Conservation (phyloP, 352 stramenopile species). For the Blastocystis sp. region DNA sequence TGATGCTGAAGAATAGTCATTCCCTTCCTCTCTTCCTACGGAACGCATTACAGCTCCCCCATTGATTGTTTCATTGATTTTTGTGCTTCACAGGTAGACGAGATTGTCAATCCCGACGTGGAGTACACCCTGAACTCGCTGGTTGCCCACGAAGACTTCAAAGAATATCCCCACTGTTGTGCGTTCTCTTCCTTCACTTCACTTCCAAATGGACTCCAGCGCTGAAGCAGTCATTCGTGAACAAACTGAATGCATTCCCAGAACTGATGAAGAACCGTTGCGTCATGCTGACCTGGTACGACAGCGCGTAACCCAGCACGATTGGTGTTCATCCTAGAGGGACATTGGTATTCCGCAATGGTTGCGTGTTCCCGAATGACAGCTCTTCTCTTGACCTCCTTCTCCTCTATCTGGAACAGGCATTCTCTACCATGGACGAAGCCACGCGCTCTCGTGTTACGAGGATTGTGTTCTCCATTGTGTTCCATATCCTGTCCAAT, state of each 20-base stretch:
- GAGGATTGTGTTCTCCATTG: neutral
- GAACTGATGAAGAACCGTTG: neutral
- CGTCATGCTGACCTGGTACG: conserved; percentile 23
- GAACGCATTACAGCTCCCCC: neutral
- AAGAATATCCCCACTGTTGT: neutral
- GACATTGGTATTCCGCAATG: neutral
- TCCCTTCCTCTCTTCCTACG: neutral
- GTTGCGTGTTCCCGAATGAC: neutral
- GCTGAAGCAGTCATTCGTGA: neutral
- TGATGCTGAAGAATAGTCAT: neutral
- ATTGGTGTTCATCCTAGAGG: neutral
- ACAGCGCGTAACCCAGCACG: neutral
- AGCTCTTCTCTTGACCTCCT: neutral
- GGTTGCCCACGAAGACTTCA: neutral
- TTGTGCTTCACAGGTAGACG: neutral
- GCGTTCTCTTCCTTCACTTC: neutral
- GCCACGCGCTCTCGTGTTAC: neutral
- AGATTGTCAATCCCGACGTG: neutral
- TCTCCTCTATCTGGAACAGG: conserved; percentile 10
- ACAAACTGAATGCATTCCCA: neutral
- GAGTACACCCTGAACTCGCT: neutral
- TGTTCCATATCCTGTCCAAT: neutral
- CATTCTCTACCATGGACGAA: neutral
- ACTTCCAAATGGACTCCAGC: neutral
- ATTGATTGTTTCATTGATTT: neutral